These are phyloP conservation scores for Aspergillus biplanus DNA, from an alignment of 495 filamentous ascomycete species.

Conservation along the genomic window DNA sequence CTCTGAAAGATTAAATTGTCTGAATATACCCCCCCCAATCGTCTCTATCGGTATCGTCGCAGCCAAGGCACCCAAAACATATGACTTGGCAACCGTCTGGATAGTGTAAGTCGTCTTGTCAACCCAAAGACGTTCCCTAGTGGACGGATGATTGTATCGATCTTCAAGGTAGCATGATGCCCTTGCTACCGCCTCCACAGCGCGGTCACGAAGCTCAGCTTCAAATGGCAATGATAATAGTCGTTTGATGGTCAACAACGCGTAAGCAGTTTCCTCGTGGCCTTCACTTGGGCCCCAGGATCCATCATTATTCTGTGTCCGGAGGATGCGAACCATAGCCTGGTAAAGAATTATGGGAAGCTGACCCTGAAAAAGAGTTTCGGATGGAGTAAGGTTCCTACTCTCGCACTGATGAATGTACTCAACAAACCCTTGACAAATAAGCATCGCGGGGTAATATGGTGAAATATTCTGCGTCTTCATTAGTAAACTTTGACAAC, in stretches of 20 bases:
- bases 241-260: constrained; percentile 6
- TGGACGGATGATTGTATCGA: neutral
- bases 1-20: neutral
- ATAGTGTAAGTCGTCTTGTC: constrained; percentile 44
- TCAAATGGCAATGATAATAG: neutral
- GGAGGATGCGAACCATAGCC: neutral
- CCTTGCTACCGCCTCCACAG: neutral
- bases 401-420: neutral
- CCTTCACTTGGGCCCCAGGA: constrained; percentile 32
- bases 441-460: neutral
- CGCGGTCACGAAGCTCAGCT: neutral
- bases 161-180: neutral
- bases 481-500: neutral
- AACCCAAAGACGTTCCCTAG: constrained; percentile 36
- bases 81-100: neutral
- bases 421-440: neutral
- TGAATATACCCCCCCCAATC: neutral
- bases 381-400: neutral
- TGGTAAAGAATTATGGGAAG: neutral
- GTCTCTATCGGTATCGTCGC: neutral
- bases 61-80: neutral
- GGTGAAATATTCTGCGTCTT: neutral
- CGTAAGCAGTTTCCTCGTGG: constrained; percentile 28
- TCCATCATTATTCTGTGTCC: constrained; percentile 26
- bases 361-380: neutral